Conservation (phyloP, 2,329 filamentous ascomycete genomes). For the Pyricularia pennisetigena region DNA sequence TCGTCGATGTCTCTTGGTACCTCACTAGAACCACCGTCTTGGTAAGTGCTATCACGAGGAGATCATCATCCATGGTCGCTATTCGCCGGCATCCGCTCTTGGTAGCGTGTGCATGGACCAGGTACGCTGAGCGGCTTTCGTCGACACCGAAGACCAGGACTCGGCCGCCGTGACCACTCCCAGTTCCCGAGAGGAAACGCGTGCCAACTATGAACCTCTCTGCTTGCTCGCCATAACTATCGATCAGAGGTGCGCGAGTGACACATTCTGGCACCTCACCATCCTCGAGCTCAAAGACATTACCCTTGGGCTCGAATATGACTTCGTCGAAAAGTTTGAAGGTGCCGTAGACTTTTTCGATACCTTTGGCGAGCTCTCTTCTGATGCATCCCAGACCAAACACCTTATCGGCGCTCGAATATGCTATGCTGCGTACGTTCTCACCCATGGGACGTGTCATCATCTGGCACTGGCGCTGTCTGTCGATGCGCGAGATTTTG, state of each 20-base stretch:
- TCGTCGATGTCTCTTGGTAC: constrained; percentile 46
- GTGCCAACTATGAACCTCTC: constrained; percentile 92
- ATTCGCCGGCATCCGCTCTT: constrained; percentile 69
- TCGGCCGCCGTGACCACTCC: constrained; percentile 45
- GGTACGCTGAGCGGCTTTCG: constrained; percentile 60
- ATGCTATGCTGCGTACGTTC: constrained; percentile 79
- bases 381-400: constrained; percentile 85
- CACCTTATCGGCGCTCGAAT: constrained; percentile 66
- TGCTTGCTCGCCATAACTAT: constrained; percentile 39
- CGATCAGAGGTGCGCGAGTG: constrained; percentile 63
- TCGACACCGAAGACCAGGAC: constrained; percentile 81
- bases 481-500: constrained; percentile 73
- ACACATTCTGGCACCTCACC: constrained; percentile 78
- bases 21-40: constrained; percentile 65
- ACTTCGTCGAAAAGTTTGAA: constrained; percentile 89
- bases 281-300: constrained; percentile 51
- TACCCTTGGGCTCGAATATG: constrained; percentile 66
- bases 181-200: constrained; percentile 58
- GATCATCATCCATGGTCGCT: constrained; percentile 43
- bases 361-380: constrained; percentile 57
- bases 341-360: constrained; percentile 68
- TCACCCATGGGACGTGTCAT: constrained; percentile 69
- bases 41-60: constrained; percentile 77
- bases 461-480: constrained; percentile 79
- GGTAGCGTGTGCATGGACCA: constrained; percentile 58